Evolutionary conservation across 371 early-diverging fungal genomes (phyloP).

Genomic region (Mucor mucedo): DNA sequence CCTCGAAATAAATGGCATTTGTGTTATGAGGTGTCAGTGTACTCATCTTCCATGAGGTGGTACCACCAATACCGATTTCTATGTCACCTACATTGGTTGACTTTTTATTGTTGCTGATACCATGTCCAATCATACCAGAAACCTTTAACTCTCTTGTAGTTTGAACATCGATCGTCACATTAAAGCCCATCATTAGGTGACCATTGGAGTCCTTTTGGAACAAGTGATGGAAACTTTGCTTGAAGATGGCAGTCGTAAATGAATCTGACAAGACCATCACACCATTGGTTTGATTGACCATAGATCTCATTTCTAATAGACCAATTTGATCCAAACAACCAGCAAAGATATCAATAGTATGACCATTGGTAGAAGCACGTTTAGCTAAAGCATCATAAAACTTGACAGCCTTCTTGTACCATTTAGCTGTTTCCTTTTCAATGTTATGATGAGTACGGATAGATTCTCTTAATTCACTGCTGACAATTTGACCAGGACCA

Average conservation of each 20-base stretch:
- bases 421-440: conserved; percentile 93
- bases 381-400: conserved; percentile 94
- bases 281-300: conserved; percentile 95
- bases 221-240: conserved; percentile 93
- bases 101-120: conserved; percentile 90
- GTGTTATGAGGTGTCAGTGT: conserved; percentile 88
- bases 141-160: conserved; percentile 94
- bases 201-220: conserved; percentile 92
- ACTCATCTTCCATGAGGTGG: conserved; percentile 95
- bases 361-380: conserved; percentile 75
- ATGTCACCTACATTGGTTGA: conserved; percentile 94
- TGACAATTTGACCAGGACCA: conserved; percentile 98
- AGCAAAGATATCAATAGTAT: conserved; percentile 59
- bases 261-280: conserved; percentile 96
- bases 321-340: conserved; percentile 67
- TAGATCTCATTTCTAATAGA: conserved; percentile 95
- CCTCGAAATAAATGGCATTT: conserved; percentile 94
- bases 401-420: conserved; percentile 92
- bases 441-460: conserved; percentile 98
- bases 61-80: conserved; percentile 97
- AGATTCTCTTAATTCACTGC: conserved; percentile 91
- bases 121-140: conserved; percentile 96
- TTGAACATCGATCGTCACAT: conserved; percentile 97
- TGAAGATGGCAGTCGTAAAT: conserved; percentile 95
- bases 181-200: conserved; percentile 94